Evolutionary conservation across 164 flowering plant species (phyloP).

Genomic region (Umbellularia californica): DNA sequence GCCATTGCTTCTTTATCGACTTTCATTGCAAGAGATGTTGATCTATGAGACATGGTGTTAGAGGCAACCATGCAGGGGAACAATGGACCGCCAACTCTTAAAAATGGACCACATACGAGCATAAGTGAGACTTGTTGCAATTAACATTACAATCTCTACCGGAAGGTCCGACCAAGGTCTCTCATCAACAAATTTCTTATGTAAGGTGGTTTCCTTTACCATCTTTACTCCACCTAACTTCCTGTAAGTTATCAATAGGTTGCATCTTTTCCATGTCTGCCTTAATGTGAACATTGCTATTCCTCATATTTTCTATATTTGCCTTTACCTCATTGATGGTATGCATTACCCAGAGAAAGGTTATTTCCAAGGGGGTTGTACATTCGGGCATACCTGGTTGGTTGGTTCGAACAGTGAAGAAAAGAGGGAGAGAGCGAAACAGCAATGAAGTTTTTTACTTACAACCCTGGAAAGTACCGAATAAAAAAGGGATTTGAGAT

Average conservation of each 20-base stretch:
- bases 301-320: not conserved
- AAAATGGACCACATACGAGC: not conserved
- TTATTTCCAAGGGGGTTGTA: not conserved
- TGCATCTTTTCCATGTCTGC: too few species aligned
- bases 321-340: not conserved
- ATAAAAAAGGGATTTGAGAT: too few species aligned
- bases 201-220: not conserved
- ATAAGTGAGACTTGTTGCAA: not conserved
- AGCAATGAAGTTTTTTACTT: too few species aligned
- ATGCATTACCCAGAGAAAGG: not conserved
- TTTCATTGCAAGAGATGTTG: constrained; percentile 2
- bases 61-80: not conserved
- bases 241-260: too few species aligned
- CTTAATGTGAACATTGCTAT: too few species aligned
- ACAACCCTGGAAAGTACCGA: too few species aligned
- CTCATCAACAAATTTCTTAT: not conserved
- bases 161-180: not conserved
- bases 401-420: too few species aligned
- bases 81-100: not conserved
- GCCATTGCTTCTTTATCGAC: too few species aligned
- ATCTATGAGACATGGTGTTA: not conserved
- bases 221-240: too few species aligned
- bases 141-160: not conserved
- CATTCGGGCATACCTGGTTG: not conserved
- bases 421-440: too few species aligned